phyloP scores from a whole-genome alignment of 2,329 filamentous ascomycete species.

The Huntiella moniliformis region DNA sequence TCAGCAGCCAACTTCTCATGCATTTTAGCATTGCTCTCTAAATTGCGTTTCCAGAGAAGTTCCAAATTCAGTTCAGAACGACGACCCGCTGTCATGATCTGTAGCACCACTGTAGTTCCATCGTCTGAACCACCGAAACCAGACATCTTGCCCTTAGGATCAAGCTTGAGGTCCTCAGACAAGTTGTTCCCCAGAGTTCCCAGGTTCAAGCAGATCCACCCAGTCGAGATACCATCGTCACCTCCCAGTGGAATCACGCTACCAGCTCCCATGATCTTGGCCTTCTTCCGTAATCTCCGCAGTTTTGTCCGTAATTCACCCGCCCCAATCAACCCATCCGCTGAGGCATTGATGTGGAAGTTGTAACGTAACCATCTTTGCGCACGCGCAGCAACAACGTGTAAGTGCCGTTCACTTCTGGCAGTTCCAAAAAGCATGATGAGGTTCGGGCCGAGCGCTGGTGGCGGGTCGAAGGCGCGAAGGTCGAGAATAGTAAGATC shows the following conservation, averaged over 20 bases:
- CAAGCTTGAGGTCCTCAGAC: slow-evolving; percentile 25
- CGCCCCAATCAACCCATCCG: slow-evolving; percentile 73
- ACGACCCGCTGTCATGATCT: slow-evolving; percentile 36
- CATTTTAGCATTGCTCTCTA: slow-evolving; percentile 17
- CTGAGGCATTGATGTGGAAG: slow-evolving; percentile 54
- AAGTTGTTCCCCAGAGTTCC: slow-evolving; percentile 45
- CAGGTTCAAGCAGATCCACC: slow-evolving; percentile 91
- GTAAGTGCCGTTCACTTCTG: slow-evolving; percentile 80
- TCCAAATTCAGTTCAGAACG: slow-evolving; percentile 35
- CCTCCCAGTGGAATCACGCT: slow-evolving; percentile 42
- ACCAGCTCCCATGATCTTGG: slow-evolving; percentile 59
- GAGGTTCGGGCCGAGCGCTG: slow-evolving; percentile 70
- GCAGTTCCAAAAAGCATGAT: slow-evolving; percentile 88
- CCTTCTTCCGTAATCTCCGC: slow-evolving; percentile 58
- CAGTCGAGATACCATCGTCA: slow-evolving; percentile 78
- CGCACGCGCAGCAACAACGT: slow-evolving; percentile 76
- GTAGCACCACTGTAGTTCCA: slow-evolving; percentile 36
- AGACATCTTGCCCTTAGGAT: slow-evolving; percentile 40
- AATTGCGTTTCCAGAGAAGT: slow-evolving; percentile 27
- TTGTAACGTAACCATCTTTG: slow-evolving; percentile 66
- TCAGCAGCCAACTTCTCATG: slow-evolving; percentile 14
- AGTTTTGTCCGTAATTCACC: slow-evolving; percentile 84
- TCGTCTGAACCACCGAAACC: slow-evolving; percentile 46
- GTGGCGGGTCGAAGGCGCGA: slow-evolving; percentile 64
- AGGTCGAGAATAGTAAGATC: slow-evolving; percentile 66